phyloP scores from a whole-genome alignment of 192 early-diverging fungal genomes.

The Umbelopsis isabellina region DNA sequence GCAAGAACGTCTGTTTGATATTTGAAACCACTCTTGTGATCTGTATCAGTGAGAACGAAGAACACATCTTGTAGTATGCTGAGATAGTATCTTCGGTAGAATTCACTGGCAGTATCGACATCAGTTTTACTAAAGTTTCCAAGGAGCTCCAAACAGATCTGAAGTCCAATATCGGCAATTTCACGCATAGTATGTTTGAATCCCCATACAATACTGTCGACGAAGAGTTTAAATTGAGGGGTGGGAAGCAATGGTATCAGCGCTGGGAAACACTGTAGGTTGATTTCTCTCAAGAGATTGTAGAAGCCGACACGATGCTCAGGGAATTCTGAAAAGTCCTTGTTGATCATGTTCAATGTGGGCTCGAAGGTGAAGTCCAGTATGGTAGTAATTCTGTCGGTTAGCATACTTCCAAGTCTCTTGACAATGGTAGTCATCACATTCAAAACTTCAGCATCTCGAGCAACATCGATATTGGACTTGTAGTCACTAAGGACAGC shows the following conservation, averaged over 20 bases:
- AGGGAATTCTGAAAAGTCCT: slow-evolving; percentile 97
- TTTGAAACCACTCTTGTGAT: slow-evolving; percentile 87
- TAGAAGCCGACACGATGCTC: slow-evolving; percentile 97
- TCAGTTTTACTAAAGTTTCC: slow-evolving; percentile 84
- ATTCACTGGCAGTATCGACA: slow-evolving; percentile 73
- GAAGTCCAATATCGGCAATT: slow-evolving; percentile 90
- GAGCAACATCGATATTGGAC: slow-evolving; percentile 82
- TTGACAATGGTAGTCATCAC: slow-evolving; percentile 88
- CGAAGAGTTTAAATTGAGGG: slow-evolving; percentile 87
- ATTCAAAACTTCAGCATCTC: slow-evolving; percentile 95
- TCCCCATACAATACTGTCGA: slow-evolving; percentile 97
- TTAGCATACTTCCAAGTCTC: slow-evolving; percentile 76
- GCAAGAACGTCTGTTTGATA: slow-evolving; percentile 35
- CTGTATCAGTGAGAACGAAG: slow-evolving; percentile 94
- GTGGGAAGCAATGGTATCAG: neutral
- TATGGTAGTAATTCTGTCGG: slow-evolving; percentile 82
- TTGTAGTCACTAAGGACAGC: slow-evolving; percentile 90
- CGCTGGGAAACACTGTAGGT: slow-evolving; percentile 83
- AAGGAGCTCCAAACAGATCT: slow-evolving; percentile 86
- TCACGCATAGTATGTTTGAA: slow-evolving; percentile 99
- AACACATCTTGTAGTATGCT: slow-evolving; percentile 94
- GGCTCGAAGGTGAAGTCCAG: slow-evolving; percentile 95
- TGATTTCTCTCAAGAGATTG: slow-evolving; percentile 90
- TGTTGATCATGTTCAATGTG: slow-evolving; percentile 99
- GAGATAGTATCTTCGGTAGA: slow-evolving; percentile 92